phyloP scores from a whole-genome alignment of 2,329 filamentous ascomycete genomes.

The Plectosphaerella sp. region DNA sequence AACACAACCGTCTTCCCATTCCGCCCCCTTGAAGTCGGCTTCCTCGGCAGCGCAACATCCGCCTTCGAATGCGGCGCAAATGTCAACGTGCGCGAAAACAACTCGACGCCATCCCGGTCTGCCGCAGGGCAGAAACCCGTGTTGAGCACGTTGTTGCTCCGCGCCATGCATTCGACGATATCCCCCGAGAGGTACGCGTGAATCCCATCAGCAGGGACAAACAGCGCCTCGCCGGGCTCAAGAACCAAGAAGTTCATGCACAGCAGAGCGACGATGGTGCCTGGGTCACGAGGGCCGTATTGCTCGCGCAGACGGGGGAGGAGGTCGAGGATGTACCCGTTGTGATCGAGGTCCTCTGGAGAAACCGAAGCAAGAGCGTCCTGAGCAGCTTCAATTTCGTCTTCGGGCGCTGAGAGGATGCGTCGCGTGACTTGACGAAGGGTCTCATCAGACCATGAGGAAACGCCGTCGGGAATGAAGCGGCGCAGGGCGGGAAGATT shows the following conservation, averaged over 20 bases:
- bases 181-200: slow-evolving; percentile 70
- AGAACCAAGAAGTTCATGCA: slow-evolving; percentile 72
- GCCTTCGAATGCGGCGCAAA: slow-evolving; percentile 57
- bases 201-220: slow-evolving; percentile 68
- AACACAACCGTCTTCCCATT: slow-evolving; percentile 61
- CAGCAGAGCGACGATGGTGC: slow-evolving; percentile 63
- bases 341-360: slow-evolving; percentile 39
- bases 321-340: slow-evolving; percentile 59
- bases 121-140: slow-evolving; percentile 67
- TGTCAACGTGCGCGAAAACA: slow-evolving; percentile 59
- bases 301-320: slow-evolving; percentile 61
- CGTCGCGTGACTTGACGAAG: slow-evolving; percentile 51
- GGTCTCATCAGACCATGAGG: slow-evolving; percentile 50
- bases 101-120: slow-evolving; percentile 58
- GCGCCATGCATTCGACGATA: slow-evolving; percentile 76
- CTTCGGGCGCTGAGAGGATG: slow-evolving; percentile 49
- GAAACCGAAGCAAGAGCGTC: slow-evolving; percentile 44
- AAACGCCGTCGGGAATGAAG: slow-evolving; percentile 43
- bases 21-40: slow-evolving; percentile 33
- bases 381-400: slow-evolving; percentile 49
- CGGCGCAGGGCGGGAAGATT: slow-evolving; percentile 47
- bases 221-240: slow-evolving; percentile 61
- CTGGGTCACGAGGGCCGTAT: slow-evolving; percentile 60
- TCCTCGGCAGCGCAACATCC: slow-evolving; percentile 47
- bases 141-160: slow-evolving; percentile 71